phyloP scores from a whole-genome alignment of 352 stramenopile species.

The Pythium dissotocum region DNA sequence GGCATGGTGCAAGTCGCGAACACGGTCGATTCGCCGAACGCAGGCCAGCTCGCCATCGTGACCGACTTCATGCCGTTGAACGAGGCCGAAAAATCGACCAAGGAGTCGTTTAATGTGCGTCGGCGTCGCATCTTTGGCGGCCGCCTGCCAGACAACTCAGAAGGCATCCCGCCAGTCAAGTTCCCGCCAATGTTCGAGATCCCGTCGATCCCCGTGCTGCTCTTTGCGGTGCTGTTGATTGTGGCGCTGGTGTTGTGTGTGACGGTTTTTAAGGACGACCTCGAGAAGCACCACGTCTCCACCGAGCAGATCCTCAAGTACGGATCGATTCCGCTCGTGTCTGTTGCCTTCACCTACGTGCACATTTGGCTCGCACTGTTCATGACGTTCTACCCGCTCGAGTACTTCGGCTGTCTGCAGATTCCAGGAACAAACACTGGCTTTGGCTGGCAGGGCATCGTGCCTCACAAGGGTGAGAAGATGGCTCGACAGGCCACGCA shows the following conservation, averaged over 20 bases:
- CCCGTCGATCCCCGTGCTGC: constrained; percentile 57
- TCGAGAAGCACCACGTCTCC: constrained; percentile 57
- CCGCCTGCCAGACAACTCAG: constrained; percentile 18
- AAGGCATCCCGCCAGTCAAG: constrained; percentile 39
- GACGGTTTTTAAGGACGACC: constrained; percentile 65
- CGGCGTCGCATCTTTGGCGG: constrained; percentile 8
- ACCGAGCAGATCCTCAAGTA: constrained; percentile 76
- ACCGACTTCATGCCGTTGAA: constrained; percentile 74
- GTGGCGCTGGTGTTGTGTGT: constrained; percentile 66
- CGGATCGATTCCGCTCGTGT: constrained; percentile 84
- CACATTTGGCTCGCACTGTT: constrained; percentile 97
- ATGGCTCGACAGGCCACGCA: constrained; percentile 94
- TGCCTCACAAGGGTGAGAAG: constrained; percentile 95
- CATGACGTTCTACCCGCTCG: constrained; percentile 98
- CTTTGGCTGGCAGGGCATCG: constrained; percentile 97
- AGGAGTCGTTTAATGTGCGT: constrained; percentile 9
- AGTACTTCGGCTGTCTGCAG: constrained; percentile 92
- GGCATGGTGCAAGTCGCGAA: constrained; percentile 84
- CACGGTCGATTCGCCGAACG: constrained; percentile 39
- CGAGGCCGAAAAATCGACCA: constrained; percentile 14
- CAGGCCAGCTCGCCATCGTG: constrained; percentile 55
- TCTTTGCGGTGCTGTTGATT: constrained; percentile 56
- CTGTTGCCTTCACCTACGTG: constrained; percentile 92
- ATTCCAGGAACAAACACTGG: constrained; percentile 89
- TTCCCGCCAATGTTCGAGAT: constrained; percentile 68